Evolutionary conservation across 202 grass and related monocot species (phyloP).

Genomic region (Panicum virgatum): DNA sequence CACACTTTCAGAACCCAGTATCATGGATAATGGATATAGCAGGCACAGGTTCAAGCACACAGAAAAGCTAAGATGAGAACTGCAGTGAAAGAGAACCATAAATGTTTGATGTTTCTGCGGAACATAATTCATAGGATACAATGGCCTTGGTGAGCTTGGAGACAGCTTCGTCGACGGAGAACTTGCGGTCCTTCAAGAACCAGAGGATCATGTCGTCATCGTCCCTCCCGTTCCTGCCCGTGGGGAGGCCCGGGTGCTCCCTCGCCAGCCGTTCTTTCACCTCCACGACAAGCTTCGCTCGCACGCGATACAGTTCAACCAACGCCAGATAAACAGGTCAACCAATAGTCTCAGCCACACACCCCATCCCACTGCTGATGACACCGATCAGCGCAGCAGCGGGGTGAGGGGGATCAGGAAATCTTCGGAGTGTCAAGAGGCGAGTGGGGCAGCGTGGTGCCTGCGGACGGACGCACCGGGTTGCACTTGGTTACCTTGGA

Average conservation of each 20-base stretch:
- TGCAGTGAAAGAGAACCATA: background rate
- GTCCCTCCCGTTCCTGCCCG: slow-evolving; percentile 72
- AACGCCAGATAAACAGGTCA: background rate
- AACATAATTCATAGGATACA: slow-evolving; percentile 56
- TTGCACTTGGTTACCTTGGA: slow-evolving; percentile 22
- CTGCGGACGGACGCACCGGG: background rate
- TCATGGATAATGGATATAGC: background rate
- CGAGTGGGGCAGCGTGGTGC: background rate
- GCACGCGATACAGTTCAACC: background rate
- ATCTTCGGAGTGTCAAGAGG: background rate
- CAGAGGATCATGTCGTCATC: slow-evolving; percentile 94
- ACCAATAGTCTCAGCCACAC: background rate
- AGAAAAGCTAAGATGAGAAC: background rate
- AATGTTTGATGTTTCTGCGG: background rate
- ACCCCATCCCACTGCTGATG: background rate
- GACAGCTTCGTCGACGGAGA: slow-evolving; percentile 63
- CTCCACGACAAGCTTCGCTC: slow-evolving; percentile 73
- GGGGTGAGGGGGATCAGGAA: background rate
- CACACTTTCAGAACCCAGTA: background rate
- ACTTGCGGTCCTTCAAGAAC: slow-evolving; percentile 90
- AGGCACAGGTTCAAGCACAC: background rate
- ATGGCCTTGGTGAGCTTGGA: slow-evolving; percentile 78
- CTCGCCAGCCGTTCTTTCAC: slow-evolving; percentile 67
- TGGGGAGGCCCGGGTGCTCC: slow-evolving; percentile 64
- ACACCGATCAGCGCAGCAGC: background rate